These are phyloP conservation scores for Pterocarpus santalinus DNA, from an alignment of 306 rosid genomes.

Conservation along the genomic window DNA sequence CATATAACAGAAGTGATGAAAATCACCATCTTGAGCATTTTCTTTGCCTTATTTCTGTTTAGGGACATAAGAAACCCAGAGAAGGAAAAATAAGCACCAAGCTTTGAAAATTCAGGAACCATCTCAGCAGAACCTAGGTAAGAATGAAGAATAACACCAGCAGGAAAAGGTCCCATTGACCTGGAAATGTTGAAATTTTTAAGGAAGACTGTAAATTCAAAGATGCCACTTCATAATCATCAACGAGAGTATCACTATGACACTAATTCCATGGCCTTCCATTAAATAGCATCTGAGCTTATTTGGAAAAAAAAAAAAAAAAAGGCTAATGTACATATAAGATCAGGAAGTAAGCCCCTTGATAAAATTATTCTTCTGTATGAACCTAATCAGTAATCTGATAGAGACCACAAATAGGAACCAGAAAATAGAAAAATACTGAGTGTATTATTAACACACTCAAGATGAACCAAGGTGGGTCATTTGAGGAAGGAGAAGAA, in stretches of 20 bases:
- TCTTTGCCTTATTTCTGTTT: constrained; percentile 78
- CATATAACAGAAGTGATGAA: constrained; percentile 20
- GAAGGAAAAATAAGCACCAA: constrained; percentile 90
- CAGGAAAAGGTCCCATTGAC: constrained; percentile 86
- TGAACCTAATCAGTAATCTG: background rate
- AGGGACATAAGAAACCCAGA: constrained; percentile 90
- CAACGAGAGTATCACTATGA: constrained; percentile 15
- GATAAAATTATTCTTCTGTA: background rate
- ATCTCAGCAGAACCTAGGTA: constrained; percentile 92
- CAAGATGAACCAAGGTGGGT: too few species aligned
- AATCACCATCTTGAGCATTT: constrained; percentile 76
- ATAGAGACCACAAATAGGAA: too few species aligned
- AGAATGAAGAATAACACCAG: constrained; percentile 94
- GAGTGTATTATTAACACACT: too few species aligned
- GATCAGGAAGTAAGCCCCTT: constrained; percentile 2
- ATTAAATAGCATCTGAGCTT: constrained; percentile 9
- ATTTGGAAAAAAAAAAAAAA: background rate
- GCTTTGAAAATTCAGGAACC: constrained; percentile 87
- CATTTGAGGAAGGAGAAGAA: too few species aligned
- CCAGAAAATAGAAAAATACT: too few species aligned
- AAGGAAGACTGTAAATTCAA: constrained; percentile 16
- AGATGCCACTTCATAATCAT: constrained; percentile 24
- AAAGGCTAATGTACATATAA: background rate
- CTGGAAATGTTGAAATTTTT: constrained; percentile 52
- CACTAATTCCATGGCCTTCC: constrained; percentile 6